phyloP scores from a whole-genome alignment of 2,329 filamentous ascomycete genomes.

The Penicillium fuscoglaucum region DNA sequence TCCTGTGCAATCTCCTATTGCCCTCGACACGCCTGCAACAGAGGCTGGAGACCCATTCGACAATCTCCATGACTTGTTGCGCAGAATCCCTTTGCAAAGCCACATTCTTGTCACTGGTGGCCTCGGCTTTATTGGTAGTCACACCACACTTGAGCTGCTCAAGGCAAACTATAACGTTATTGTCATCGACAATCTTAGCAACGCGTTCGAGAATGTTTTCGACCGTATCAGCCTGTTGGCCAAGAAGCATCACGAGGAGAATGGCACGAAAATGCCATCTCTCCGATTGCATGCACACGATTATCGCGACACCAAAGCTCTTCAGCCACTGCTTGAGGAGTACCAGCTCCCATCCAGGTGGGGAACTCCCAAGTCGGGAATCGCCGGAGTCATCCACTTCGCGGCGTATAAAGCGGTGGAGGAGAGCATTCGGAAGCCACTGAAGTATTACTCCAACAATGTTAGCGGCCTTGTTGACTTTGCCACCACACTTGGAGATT shows the following conservation, averaged over 20 bases:
- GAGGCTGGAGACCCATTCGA: conserved; percentile 49
- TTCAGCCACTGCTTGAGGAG: conserved; percentile 46
- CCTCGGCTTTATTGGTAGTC: conserved; percentile 46
- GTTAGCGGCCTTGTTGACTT: conserved; percentile 64
- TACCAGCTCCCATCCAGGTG: conserved; percentile 40
- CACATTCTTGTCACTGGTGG: conserved; percentile 47
- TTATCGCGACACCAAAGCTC: conserved; percentile 47
- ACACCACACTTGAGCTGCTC: conserved; percentile 45
- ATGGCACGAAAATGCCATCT: conserved; percentile 45
- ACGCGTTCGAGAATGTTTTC: conserved; percentile 39
- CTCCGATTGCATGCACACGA: conserved; percentile 52
- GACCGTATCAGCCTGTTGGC: conserved; percentile 38
- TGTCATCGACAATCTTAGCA: conserved; percentile 46
- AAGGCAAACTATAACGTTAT: conserved; percentile 45
- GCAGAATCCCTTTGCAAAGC: conserved; percentile 37
- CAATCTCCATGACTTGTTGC: conserved; percentile 44
- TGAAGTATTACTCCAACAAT: conserved; percentile 69
- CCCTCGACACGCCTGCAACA: conserved; percentile 47
- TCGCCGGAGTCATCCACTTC: conserved; percentile 68
- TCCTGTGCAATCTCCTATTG: conserved; percentile 32
- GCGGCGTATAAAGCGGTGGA: conserved; percentile 67
- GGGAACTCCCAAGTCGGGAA: conserved; percentile 49
- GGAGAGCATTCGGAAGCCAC: conserved; percentile 61
- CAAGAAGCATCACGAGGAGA: conserved; percentile 37
- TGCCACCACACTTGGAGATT: conserved; percentile 57